Base-by-base conservation (phyloP, 139 green algal species). In the Monoraphidium neglectum region DNA sequence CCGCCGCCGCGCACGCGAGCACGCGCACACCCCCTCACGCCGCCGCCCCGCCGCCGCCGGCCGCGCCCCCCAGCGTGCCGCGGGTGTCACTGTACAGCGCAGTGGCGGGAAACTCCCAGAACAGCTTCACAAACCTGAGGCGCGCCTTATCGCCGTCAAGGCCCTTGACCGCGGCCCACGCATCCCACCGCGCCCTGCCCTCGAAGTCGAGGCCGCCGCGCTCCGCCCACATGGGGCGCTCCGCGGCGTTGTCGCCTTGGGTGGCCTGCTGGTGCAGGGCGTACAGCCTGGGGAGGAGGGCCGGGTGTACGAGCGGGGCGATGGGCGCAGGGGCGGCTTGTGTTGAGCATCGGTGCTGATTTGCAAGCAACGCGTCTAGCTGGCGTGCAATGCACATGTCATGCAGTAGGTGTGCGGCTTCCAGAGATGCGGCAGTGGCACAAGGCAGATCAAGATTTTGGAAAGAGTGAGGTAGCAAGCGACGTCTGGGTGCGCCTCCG, bases 161-260 rank as follows among this genome's bases (percentile, higher is more conserved):
- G 53, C 92, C 92, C 81, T 96, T 96, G 59, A 93, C 28, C 1
- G 85, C 88, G 13, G 88, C 80, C 90, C 92, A 97, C 4, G 91
- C 91, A 54, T 97, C 93, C 92, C 92, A 98, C 2, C 82, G 82
- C 13, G 87, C 86, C 15, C 93, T 74, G 1, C 93, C 95, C 56
- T 98, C 93, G 85, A 98, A 98, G 83, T 98, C 95, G n/a, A 98
- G 73, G 0, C 93, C 93, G 4, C 95, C 95, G 64, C 92, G 94
- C 72, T 97, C 92, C 4, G 95, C 93, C 95, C 95, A 98, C 83
- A 91, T 87, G 57, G 95, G 95, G 32, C 93, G 82, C 82, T 98
- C 94, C 1, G 49, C 68, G 6, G 43, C 81, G 80, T 94, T 94
- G 82, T 98, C 93, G 21, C 95, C 94, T 8, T 88, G 68, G 0